Conservation (phyloP, 2,329 filamentous ascomycete genomes). For the Chaetomium globosum region DNA sequence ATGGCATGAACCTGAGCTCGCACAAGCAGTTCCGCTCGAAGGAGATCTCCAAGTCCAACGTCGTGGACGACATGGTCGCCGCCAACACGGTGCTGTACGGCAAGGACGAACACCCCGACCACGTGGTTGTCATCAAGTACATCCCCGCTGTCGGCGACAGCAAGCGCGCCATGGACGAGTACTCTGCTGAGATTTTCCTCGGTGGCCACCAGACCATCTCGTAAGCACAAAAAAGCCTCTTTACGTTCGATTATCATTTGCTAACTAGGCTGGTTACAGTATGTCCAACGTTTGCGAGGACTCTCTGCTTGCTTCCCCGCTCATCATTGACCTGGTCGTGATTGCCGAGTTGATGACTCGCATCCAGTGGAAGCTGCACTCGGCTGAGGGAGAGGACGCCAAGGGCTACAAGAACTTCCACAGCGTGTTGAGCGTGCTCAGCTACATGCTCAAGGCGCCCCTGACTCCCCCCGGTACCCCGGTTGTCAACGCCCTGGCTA, state of each 20-base stretch:
- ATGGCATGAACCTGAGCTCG: slow-evolving; percentile 97
- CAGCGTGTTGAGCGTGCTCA: slow-evolving; percentile 92
- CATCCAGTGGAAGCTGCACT: slow-evolving; percentile 80
- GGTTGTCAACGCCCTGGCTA: slow-evolving; percentile 91
- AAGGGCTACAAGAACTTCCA: slow-evolving; percentile 90
- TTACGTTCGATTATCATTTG: not conserved
- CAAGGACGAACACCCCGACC: slow-evolving; percentile 91
- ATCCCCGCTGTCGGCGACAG: slow-evolving; percentile 99
- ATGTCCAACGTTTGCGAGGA: slow-evolving; percentile 99
- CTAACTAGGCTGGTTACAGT: slow-evolving; percentile 46
- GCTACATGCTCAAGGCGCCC: slow-evolving; percentile 98
- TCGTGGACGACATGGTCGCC: slow-evolving; percentile 99
- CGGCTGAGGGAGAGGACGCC: slow-evolving; percentile 53
- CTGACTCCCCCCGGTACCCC: slow-evolving; percentile 92
- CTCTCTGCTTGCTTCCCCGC: slow-evolving; percentile 88
- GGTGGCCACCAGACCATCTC: slow-evolving; percentile 97
- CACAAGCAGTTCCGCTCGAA: slow-evolving; percentile 99
- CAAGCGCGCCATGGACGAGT: slow-evolving; percentile 98
- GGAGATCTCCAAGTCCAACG: slow-evolving; percentile 99
- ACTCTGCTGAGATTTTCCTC: slow-evolving; percentile 99
- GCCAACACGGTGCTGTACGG: slow-evolving; percentile 91
- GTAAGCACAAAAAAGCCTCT: slow-evolving; percentile 49
- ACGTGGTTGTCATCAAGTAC: slow-evolving; percentile 99
- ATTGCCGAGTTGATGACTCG: slow-evolving; percentile 98
- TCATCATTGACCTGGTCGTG: slow-evolving; percentile 95